A percentile compares a stretch with the other conserved stretches of the same genome.
Evolutionary conservation across 2,329 filamentous ascomycete genomes (phyloP).

Genomic region (Orbilia blumenaviensis): DNA sequence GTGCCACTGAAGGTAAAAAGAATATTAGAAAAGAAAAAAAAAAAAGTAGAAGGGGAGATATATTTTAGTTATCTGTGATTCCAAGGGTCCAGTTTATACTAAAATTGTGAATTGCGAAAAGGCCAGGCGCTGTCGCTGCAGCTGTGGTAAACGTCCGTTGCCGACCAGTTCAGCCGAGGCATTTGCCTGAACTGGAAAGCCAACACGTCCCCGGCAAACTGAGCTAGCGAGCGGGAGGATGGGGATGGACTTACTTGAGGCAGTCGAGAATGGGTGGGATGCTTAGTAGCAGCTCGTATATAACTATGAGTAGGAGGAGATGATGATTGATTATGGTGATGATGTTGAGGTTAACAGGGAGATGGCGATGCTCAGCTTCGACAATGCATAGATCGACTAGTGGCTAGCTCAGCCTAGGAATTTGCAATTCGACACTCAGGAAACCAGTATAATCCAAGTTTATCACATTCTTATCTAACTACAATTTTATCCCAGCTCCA

Average conservation of each 20-base stretch:
- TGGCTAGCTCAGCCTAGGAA: too few relatives aligned
- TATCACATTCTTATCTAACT: too few relatives aligned
- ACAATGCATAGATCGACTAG: too few relatives aligned
- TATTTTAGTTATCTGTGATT: too few relatives aligned
- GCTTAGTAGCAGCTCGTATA: too few relatives aligned
- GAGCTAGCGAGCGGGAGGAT: background rate
- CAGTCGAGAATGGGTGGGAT: background rate
- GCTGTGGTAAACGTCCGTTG: background rate
- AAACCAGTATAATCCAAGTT: too few relatives aligned
- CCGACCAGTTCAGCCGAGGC: slow-evolving; percentile 51
- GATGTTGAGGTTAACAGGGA: background rate
- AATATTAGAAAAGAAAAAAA: background rate
- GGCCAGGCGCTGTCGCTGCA: too few relatives aligned
- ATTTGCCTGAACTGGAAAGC: slow-evolving; percentile 30
- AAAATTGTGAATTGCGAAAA: too few relatives aligned
- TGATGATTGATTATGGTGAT: too few relatives aligned
- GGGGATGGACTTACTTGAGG: background rate
- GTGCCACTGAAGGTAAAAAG: slow-evolving; percentile 4
- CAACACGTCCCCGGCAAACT: slow-evolving; percentile 2
- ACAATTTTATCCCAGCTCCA: too few relatives aligned
- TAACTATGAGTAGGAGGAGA: background rate
- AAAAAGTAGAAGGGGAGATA: slow-evolving; percentile 4
- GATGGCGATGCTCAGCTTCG: background rate
- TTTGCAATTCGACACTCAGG: too few relatives aligned
- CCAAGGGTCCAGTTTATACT: too few relatives aligned